Conservation (phyloP, 805 yeast species). For the Lipomyces kockii region DNA sequence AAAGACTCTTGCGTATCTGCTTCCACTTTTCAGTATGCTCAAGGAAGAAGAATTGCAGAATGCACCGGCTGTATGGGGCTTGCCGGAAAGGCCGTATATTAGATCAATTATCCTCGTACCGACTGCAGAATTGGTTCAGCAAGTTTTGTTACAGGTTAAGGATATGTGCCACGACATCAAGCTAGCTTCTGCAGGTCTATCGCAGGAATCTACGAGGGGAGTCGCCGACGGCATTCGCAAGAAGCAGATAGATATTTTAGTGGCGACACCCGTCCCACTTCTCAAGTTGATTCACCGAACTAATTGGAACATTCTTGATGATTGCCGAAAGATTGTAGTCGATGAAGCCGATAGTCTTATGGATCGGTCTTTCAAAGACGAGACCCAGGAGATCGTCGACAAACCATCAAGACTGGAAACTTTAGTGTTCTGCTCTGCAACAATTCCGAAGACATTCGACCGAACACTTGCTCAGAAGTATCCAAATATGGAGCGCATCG, state of each 20-base stretch:
- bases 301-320: slow-evolving; percentile 8
- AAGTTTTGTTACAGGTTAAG: slow-evolving; percentile 58
- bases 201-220: slow-evolving; percentile 26
- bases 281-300: slow-evolving; percentile 46
- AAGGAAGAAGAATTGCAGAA: slow-evolving; percentile 57
- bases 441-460: slow-evolving; percentile 80
- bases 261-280: slow-evolving; percentile 71
- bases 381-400: slow-evolving; percentile 56
- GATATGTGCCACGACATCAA: slow-evolving; percentile 36
- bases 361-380: slow-evolving; percentile 73
- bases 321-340: slow-evolving; percentile 57
- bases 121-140: slow-evolving; percentile 85
- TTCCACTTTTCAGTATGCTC: slow-evolving; percentile 72
- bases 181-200: slow-evolving; percentile 41
- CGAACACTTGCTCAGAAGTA: slow-evolving; percentile 62
- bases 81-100: slow-evolving; percentile 51
- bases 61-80: slow-evolving; percentile 47
- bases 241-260: slow-evolving; percentile 71
- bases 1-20: slow-evolving; percentile 88
- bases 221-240: slow-evolving; percentile 37
- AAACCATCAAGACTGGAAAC: slow-evolving; percentile 52
- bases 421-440: slow-evolving; percentile 83
- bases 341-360: slow-evolving; percentile 95
- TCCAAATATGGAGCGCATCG: slow-evolving; percentile 67
- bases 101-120: slow-evolving; percentile 83